Conservation (phyloP, 169 alveolate genomes). For the Amoebophrya sp. region DNA sequence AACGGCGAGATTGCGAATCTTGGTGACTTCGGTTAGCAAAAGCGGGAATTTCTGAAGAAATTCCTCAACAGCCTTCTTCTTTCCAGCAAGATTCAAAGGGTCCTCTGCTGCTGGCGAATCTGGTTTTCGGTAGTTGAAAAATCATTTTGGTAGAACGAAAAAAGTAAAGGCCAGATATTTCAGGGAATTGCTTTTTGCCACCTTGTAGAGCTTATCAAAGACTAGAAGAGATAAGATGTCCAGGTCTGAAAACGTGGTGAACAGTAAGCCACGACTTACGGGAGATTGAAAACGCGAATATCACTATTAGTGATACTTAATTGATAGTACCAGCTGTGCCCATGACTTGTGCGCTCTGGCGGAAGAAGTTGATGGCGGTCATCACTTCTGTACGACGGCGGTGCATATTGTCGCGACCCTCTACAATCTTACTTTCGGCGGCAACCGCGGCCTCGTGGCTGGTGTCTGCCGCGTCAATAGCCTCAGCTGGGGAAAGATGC, state of each 20-base stretch:
- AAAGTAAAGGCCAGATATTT: no score
- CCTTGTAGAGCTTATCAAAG: no score
- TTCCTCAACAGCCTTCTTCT: neutral
- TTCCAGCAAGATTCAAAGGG: neutral
- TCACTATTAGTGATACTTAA: no score
- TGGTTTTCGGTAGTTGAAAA: no score
- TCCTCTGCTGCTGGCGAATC: no score
- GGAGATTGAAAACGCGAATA: no score
- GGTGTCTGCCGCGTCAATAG: neutral
- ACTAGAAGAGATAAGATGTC: no score
- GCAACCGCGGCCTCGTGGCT: neutral
- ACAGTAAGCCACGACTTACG: no score
- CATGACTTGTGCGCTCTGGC: neutral
- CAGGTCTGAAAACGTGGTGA: no score
- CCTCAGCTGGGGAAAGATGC: neutral
- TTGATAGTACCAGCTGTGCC: neutral
- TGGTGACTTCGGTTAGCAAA: neutral
- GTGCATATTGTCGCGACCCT: neutral
- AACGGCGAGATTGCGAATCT: neutral
- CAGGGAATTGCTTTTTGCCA: no score
- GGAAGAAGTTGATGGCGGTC: constrained; percentile 21
- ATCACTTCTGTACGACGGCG: neutral
- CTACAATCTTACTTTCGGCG: neutral
- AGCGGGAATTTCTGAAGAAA: neutral
- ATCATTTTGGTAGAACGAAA: no score